Conservation (phyloP, 768 basidiomycete genomes). For the Tubosaeta sp. region DNA sequence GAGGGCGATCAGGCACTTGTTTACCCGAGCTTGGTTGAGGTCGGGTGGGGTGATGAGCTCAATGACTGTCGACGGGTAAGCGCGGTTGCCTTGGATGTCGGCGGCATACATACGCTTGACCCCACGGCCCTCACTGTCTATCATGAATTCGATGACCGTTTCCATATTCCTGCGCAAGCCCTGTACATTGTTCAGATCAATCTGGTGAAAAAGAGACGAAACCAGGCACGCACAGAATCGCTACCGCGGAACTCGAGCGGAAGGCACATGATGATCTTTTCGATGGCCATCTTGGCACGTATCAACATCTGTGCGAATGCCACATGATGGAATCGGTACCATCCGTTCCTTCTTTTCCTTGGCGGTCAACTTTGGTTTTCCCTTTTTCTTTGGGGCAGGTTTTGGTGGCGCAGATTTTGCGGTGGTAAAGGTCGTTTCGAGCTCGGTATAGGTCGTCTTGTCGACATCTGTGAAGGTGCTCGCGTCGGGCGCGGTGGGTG, state of each 20-base stretch:
- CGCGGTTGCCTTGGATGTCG: neutral
- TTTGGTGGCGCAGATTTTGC: slow-evolving; percentile 39
- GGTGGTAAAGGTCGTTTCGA: slow-evolving; percentile 35
- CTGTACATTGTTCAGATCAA: slow-evolving; percentile 32
- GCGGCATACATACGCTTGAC: slow-evolving; percentile 46
- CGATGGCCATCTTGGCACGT: slow-evolving; percentile 48
- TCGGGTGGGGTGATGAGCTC: slow-evolving; percentile 78
- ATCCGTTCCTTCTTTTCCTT: slow-evolving; percentile 83
- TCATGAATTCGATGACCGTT: slow-evolving; percentile 68
- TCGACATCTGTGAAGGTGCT: slow-evolving; percentile 23
- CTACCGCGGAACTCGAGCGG: slow-evolving; percentile 89
- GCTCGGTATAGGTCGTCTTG: slow-evolving; percentile 28
- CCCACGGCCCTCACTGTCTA: slow-evolving; percentile 58
- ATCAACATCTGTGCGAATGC: neutral
- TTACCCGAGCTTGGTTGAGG: slow-evolving; percentile 85
- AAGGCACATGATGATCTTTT: slow-evolving; percentile 67
- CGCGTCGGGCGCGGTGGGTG: slow-evolving; percentile 12
- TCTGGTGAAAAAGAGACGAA: neutral
- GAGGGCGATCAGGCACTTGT: slow-evolving; percentile 89
- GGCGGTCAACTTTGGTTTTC: slow-evolving; percentile 63
- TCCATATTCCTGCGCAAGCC: slow-evolving; percentile 76
- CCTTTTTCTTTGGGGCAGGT: slow-evolving; percentile 43
- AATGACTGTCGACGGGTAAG: slow-evolving; percentile 46
- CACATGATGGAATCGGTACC: slow-evolving; percentile 34
- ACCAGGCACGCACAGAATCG: slow-evolving; percentile 62